Evolutionary conservation across 2,329 filamentous ascomycete species (phyloP), one percentile per base, ranked within the genome.

Genomic region (Ustulina deusta): DNA sequence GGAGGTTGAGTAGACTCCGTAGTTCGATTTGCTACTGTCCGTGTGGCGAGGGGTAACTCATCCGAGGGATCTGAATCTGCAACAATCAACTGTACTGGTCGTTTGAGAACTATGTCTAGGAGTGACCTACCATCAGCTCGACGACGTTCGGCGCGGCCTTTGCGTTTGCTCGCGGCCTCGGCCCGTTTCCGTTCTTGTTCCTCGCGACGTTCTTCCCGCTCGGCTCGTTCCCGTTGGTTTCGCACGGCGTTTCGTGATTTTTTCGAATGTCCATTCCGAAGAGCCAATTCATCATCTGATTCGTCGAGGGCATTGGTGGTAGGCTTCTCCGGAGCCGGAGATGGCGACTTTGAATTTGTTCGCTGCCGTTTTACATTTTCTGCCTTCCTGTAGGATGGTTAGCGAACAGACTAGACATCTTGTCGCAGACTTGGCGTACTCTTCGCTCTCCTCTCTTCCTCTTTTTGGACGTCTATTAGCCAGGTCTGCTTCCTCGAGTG

Each of bases 381-480:
- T 66, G 87, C 89, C 77, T 90, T 90, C 73, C 93, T 97, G 49
- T 42, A 61, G 71, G 58, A 65, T 60, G 61, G 71, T 80, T 68
- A 75, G 74, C 75, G 64, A 60, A 68, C 61, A 65, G 52, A 42
- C 60, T 40, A 62, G 69, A 29, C 34, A 55, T 60, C 65, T 59
- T 44, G 22, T 56, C 58, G 58, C 66, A 34, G 59, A 10, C 15
- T 48, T 55, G 25, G 89, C 93, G 81, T 86, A 98, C 95, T 97
- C 93, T 86, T 97, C 94, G 77, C 93, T 97, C 69, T 96, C 93
- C 75, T 96, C 97, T 69, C 95, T 89, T 69, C 90, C 91, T 75
- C 96, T 86, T 82, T 99, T 99, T 27, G 89, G 86, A 76, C 92
- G 89, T 71, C 91, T 86, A 59, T 82, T 86, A 44, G 83, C 83